These are phyloP conservation scores for Wickerhamomyces subpelliculosus DNA, from an alignment of 805 yeast genomes.

Conservation along the genomic window DNA sequence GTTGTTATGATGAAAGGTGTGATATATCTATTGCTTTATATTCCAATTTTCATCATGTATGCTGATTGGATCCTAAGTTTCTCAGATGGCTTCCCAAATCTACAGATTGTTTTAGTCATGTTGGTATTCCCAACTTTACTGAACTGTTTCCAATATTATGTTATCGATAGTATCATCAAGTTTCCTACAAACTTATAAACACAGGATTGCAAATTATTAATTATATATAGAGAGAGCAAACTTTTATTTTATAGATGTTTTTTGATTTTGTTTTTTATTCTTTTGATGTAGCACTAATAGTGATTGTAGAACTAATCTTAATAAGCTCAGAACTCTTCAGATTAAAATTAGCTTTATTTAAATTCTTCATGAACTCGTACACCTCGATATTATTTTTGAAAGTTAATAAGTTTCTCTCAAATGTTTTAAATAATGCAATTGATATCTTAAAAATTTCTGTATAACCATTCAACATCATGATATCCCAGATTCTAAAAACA, in stretches of 20 bases:
- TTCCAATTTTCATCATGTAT: slow-evolving; percentile 61
- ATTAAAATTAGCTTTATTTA: slow-evolving; percentile 20
- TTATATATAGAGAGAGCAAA: no score
- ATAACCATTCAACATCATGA: slow-evolving; percentile 34
- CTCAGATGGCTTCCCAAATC: slow-evolving; percentile 72
- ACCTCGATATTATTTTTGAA: slow-evolving; percentile 24
- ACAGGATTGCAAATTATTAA: no score
- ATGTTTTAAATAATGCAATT: slow-evolving; percentile 30
- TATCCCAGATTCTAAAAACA: slow-evolving; percentile 47
- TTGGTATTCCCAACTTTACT: slow-evolving; percentile 69
- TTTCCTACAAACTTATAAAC: slow-evolving; percentile 30
- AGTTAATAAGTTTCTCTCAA: slow-evolving; percentile 25
- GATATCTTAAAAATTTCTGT: slow-evolving; percentile 28
- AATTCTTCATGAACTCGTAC: slow-evolving; percentile 29
- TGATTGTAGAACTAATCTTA: slow-evolving; percentile 7
- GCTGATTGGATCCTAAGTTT: slow-evolving; percentile 77
- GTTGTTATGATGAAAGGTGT: slow-evolving; percentile 55
- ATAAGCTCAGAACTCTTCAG: slow-evolving; percentile 20
- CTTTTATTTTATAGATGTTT: no score
- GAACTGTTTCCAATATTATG: slow-evolving; percentile 67
- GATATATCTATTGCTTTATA: slow-evolving; percentile 48
- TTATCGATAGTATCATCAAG: slow-evolving; percentile 70
- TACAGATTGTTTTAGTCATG: slow-evolving; percentile 85
- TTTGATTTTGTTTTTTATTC: not conserved
- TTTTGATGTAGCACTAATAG: not conserved